A percentile compares a stretch with the other conserved stretches of the same genome.
phyloP scores from a whole-genome alignment of 768 basidiomycete species.

The Boletus subcaerulescens region DNA sequence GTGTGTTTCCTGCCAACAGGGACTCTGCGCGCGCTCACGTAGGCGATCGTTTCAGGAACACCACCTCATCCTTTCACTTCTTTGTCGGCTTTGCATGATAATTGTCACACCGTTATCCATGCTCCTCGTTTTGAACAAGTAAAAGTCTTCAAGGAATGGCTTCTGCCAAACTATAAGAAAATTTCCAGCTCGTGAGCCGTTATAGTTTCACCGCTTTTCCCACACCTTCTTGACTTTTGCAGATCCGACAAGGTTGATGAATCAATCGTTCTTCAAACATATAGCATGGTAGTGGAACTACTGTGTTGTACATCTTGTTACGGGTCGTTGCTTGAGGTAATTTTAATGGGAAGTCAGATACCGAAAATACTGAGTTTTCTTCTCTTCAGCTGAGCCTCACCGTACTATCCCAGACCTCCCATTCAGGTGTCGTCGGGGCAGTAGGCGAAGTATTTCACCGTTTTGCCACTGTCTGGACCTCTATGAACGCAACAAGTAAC shows the following conservation, averaged over 20 bases:
- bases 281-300: slow-evolving; percentile 55
- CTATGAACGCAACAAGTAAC: slow-evolving; percentile 58
- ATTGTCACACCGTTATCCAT: slow-evolving; percentile 45
- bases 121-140: slow-evolving; percentile 77
- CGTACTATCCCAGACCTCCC: slow-evolving; percentile 51
- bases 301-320: slow-evolving; percentile 64
- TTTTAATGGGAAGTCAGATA: neutral
- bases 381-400: slow-evolving; percentile 48
- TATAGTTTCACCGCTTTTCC: neutral
- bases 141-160: slow-evolving; percentile 66
- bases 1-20: slow-evolving; percentile 29
- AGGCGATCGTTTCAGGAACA: slow-evolving; percentile 31
- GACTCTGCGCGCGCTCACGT: slow-evolving; percentile 2
- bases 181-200: slow-evolving; percentile 45
- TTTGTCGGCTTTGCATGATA: slow-evolving; percentile 37
- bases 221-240: neutral
- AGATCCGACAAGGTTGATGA: slow-evolving; percentile 34
- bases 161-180: slow-evolving; percentile 65
- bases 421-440: slow-evolving; percentile 52
- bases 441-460: slow-evolving; percentile 73
- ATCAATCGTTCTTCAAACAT: slow-evolving; percentile 47
- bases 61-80: slow-evolving; percentile 29
- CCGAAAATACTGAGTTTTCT: slow-evolving; percentile 5
- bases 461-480: slow-evolving; percentile 72
- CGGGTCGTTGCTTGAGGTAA: slow-evolving; percentile 65